A percentile compares a stretch with the other conserved stretches of the same genome.
Evolutionary conservation across 768 basidiomycete species (phyloP).

Genomic region (Leucogyrophana mollusca): DNA sequence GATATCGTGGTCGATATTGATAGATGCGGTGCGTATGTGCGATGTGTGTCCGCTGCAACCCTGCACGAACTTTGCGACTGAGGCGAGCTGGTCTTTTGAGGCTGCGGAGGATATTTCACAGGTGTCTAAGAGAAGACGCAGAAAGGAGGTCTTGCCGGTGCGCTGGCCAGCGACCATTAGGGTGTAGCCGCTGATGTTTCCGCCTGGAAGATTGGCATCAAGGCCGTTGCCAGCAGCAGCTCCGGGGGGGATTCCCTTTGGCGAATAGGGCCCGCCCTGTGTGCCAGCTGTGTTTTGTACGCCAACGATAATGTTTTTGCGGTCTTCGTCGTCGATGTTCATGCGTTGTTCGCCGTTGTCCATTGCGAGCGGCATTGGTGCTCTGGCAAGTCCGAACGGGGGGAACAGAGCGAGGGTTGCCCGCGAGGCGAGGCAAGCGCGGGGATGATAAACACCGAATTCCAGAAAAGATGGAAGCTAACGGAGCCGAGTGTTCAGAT

Average conservation of each 20-base stretch:
- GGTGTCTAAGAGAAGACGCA: slow-evolving; percentile 83
- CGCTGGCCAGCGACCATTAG: slow-evolving; percentile 81
- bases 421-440: slow-evolving; percentile 64
- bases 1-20: slow-evolving; percentile 67
- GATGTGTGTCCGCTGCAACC: slow-evolving; percentile 71
- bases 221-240: slow-evolving; percentile 22
- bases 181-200: slow-evolving; percentile 45
- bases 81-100: slow-evolving; percentile 73
- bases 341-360: slow-evolving; percentile 53
- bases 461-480: slow-evolving; percentile 42
- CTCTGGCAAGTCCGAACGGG: slow-evolving; percentile 48
- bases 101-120: slow-evolving; percentile 60
- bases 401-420: slow-evolving; percentile 44
- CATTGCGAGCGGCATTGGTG: slow-evolving; percentile 51
- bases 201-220: slow-evolving; percentile 19
- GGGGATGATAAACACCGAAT: slow-evolving; percentile 55
- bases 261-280: slow-evolving; percentile 23
- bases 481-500: slow-evolving; percentile 45
- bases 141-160: slow-evolving; percentile 86
- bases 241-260: slow-evolving; percentile 28
- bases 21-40: slow-evolving; percentile 65
- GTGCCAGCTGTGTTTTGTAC: slow-evolving; percentile 20
- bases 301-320: slow-evolving; percentile 18
- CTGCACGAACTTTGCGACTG: slow-evolving; percentile 81
- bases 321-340: slow-evolving; percentile 43